Evolutionary conservation across 192 early-diverging fungal species (phyloP).

Genomic region (Fimicolochytrium jonesii): DNA sequence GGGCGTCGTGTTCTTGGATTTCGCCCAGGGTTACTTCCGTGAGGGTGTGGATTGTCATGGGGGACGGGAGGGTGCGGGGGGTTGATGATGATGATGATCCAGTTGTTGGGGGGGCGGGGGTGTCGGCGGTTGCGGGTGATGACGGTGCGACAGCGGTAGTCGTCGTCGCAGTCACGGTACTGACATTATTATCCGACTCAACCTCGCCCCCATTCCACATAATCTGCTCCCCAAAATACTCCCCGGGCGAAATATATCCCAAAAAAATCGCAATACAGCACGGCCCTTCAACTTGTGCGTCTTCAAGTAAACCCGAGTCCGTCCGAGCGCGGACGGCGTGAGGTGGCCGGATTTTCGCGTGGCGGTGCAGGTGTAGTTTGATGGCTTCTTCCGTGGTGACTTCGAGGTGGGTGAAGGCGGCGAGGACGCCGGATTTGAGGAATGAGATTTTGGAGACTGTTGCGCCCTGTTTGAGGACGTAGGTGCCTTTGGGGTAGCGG

Average conservation of each 20-base stretch:
- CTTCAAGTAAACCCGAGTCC: not conserved
- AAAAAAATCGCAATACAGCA: not conserved
- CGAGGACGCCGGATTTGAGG: not conserved
- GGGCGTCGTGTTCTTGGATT: not conserved
- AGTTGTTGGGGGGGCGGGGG: too few species aligned
- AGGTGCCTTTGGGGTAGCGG: not conserved
- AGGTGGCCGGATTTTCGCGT: not conserved
- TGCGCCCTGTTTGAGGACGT: not conserved
- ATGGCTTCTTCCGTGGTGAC: not conserved
- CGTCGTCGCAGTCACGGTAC: too few species aligned
- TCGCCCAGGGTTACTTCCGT: not conserved
- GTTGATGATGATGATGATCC: too few species aligned
- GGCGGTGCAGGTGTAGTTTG: not conserved
- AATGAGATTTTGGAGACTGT: not conserved
- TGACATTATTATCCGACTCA: not conserved
- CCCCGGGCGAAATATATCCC: conserved; percentile 8
- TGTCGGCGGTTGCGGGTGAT: too few species aligned
- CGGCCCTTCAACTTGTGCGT: not conserved
- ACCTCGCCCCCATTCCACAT: not conserved
- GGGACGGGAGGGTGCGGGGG: too few species aligned
- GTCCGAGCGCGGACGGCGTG: not conserved
- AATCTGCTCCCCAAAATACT: conserved; percentile 32
- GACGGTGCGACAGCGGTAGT: too few species aligned
- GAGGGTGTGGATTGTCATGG: not conserved
- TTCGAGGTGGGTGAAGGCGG: not conserved